Evolutionary conservation across 1,284 basidiomycete species (phyloP).

Genomic region (Trichosporon sp.): DNA sequence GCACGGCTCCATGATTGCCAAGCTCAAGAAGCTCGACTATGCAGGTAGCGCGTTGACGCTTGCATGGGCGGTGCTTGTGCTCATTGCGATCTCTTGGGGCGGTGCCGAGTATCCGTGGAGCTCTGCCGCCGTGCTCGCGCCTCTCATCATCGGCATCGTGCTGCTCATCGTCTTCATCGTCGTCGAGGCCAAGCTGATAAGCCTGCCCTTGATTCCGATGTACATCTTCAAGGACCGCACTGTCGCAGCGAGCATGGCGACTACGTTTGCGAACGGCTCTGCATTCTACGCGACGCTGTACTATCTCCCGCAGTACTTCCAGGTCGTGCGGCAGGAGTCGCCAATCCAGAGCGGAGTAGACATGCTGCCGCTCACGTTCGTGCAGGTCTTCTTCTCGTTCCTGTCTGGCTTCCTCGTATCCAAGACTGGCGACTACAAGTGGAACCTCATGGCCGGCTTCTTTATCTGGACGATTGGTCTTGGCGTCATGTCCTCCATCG

Average conservation of each 20-base stretch:
- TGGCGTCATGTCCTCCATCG: constrained; percentile 61
- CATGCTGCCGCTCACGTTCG: constrained; percentile 59
- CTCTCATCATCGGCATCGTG: constrained; percentile 56
- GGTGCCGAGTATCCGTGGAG: constrained; percentile 62
- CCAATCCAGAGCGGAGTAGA: constrained; percentile 59
- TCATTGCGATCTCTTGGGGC: constrained; percentile 67
- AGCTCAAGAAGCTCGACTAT: constrained; percentile 62
- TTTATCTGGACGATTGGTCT: constrained; percentile 60
- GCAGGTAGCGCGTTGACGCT: constrained; percentile 58
- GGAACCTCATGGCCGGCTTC: constrained; percentile 61
- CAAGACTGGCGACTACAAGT: constrained; percentile 59
- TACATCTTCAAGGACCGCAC: constrained; percentile 65
- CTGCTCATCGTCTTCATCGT: constrained; percentile 58
- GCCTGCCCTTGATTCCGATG: constrained; percentile 62
- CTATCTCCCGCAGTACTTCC: constrained; percentile 63
- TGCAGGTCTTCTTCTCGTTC: constrained; percentile 54
- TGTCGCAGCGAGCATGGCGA: constrained; percentile 61
- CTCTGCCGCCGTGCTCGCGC: constrained; percentile 58
- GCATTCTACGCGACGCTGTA: constrained; percentile 22
- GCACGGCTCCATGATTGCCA: constrained; percentile 55
- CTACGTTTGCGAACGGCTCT: constrained; percentile 60
- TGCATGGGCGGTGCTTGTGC: constrained; percentile 57
- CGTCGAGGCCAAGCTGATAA: constrained; percentile 65
- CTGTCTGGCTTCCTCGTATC: constrained; percentile 57
- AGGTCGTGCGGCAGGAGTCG: constrained; percentile 60